Evolutionary conservation across 805 yeast genomes (phyloP).

Genomic region (Debaryomyces maramus): DNA sequence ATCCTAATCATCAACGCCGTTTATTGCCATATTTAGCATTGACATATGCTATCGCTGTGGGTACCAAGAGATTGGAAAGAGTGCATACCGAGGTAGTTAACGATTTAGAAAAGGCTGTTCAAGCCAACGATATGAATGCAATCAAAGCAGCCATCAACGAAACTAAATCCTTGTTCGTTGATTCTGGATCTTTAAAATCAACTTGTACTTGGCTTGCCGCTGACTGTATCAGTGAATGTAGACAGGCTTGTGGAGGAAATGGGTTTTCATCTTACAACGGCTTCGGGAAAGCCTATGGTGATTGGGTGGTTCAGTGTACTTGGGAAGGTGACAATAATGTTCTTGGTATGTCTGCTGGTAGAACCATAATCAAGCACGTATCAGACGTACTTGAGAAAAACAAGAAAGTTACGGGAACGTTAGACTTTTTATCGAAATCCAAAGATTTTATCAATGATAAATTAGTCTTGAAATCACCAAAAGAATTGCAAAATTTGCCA

Average conservation of each 20-base stretch:
- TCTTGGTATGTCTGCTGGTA: slow-evolving; percentile 79
- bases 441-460: slow-evolving; percentile 14
- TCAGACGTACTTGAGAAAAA: slow-evolving; percentile 39
- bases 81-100: slow-evolving; percentile 51
- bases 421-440: slow-evolving; percentile 40
- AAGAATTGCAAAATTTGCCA: slow-evolving; percentile 5
- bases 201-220: slow-evolving; percentile 86
- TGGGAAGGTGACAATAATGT: slow-evolving; percentile 98
- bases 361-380: slow-evolving; percentile 62
- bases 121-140: slow-evolving; percentile 46
- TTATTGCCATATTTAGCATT: slow-evolving; percentile 82
- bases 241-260: slow-evolving; percentile 96
- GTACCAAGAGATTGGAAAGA: slow-evolving; percentile 58
- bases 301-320: slow-evolving; percentile 97
- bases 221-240: slow-evolving; percentile 77
- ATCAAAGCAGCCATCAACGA: slow-evolving; percentile 52
- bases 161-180: slow-evolving; percentile 76
- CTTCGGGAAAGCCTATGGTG: slow-evolving; percentile 83
- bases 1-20: slow-evolving; percentile 86
- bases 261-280: slow-evolving; percentile 94
- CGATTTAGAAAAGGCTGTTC: slow-evolving; percentile 55
- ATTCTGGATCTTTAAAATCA: slow-evolving; percentile 86
- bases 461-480: slow-evolving; percentile 12
- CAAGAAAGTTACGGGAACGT: slow-evolving; percentile 29
- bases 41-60: slow-evolving; percentile 73